Evolutionary conservation across 257 asterid genomes (phyloP).

Genomic region (Cinchona pubescens): DNA sequence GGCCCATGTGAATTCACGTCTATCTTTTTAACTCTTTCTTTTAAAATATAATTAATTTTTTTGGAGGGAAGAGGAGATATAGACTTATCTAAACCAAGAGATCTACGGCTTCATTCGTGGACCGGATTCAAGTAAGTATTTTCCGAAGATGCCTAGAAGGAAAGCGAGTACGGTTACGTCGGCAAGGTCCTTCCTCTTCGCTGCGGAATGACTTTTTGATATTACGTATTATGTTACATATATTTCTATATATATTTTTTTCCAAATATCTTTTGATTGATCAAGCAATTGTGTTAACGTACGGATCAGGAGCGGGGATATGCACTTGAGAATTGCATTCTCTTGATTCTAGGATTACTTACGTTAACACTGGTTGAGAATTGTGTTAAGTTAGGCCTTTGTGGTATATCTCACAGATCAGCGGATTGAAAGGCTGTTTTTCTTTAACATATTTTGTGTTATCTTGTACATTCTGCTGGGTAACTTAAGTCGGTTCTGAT

Average conservation of each 20-base stretch:
- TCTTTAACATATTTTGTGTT: background rate
- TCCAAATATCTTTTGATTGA: background rate
- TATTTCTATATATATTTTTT: background rate
- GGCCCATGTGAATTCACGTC: too few species aligned
- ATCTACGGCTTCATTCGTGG: too few species aligned
- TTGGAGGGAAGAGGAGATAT: too few species aligned
- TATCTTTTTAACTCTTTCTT: too few species aligned
- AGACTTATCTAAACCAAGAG: too few species aligned
- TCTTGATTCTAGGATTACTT: too few species aligned
- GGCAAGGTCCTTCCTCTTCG: slow-evolving; percentile 62
- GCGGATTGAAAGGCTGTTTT: background rate
- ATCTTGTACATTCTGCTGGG: too few species aligned
- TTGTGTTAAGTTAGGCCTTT: too few species aligned
- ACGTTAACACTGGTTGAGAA: too few species aligned
- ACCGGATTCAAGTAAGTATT: too few species aligned
- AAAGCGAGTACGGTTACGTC: slow-evolving; percentile 98
- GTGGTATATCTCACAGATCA: background rate
- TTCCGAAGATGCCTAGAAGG: slow-evolving; percentile 99
- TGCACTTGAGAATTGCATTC: background rate
- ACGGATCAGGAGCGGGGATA: background rate
- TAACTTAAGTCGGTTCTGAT: background rate
- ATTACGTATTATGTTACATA: background rate
- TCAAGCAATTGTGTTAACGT: background rate
- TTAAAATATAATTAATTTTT: too few species aligned
- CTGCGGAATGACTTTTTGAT: background rate